Conservation (phyloP, 306 rosid genomes). For the Acacia confusa region DNA sequence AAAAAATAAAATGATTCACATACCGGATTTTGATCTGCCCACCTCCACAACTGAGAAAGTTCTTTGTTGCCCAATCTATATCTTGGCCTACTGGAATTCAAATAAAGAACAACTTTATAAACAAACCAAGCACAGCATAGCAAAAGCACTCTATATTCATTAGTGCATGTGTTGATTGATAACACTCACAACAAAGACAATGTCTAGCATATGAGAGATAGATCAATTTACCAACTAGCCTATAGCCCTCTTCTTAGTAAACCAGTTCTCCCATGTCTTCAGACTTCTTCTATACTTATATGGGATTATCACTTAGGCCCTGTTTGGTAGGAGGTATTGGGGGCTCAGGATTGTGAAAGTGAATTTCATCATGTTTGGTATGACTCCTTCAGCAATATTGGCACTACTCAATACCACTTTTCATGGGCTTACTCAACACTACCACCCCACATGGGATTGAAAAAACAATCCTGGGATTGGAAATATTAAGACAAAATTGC, state of each 20-base stretch:
- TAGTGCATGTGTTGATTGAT: not conserved
- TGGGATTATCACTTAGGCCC: no score
- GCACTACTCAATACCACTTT: no score
- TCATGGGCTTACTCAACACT: no score
- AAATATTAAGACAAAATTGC: no score
- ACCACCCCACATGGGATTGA: no score
- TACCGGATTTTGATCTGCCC: slow-evolving; percentile 99
- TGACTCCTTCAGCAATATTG: no score
- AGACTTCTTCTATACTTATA: no score
- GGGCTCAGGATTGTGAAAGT: no score
- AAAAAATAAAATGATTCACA: slow-evolving; percentile 22
- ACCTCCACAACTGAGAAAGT: slow-evolving; percentile 94
- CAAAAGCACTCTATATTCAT: not conserved
- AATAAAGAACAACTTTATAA: slow-evolving; percentile 9
- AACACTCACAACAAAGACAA: not conserved
- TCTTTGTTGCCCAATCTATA: slow-evolving; percentile 98
- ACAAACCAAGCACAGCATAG: slow-evolving; percentile 9
- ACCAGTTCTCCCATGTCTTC: not conserved
- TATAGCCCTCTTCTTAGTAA: not conserved
- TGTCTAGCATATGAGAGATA: not conserved
- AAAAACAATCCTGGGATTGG: no score
- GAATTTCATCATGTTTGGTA: no score
- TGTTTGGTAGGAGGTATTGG: no score
- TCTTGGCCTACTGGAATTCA: slow-evolving; percentile 69
- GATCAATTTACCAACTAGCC: not conserved